phyloP scores from a whole-genome alignment of 495 filamentous ascomycete species.

The Neurospora sp. region DNA sequence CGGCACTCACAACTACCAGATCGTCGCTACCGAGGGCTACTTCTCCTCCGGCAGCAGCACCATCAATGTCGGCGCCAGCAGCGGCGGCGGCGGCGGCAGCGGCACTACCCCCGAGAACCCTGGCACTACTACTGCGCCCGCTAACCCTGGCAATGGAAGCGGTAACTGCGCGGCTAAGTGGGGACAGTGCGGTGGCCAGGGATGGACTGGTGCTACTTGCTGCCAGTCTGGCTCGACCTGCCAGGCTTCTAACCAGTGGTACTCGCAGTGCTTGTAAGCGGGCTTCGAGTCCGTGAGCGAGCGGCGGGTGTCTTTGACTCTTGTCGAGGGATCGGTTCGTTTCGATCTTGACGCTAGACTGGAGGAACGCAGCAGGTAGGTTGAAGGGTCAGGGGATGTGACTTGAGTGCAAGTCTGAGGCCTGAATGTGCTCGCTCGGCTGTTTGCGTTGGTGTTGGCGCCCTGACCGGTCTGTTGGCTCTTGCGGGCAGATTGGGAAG shows the following conservation, averaged over 20 bases:
- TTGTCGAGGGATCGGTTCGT: neutral
- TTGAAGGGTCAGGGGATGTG: neutral
- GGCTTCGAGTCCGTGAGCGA: neutral
- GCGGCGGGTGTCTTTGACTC: neutral
- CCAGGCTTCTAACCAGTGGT: slow-evolving; percentile 34
- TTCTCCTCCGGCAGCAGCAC: slow-evolving; percentile 38
- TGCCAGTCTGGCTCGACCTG: slow-evolving; percentile 37
- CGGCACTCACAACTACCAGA: slow-evolving; percentile 47
- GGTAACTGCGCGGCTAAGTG: slow-evolving; percentile 20
- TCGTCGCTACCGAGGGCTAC: slow-evolving; percentile 50
- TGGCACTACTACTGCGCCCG: neutral
- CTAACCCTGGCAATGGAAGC: neutral
- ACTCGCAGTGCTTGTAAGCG: slow-evolving; percentile 36
- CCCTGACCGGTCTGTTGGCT: neutral
- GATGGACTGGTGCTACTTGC: slow-evolving; percentile 36
- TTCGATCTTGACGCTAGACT: neutral
- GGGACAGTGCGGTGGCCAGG: slow-evolving; percentile 42
- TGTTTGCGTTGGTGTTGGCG: neutral
- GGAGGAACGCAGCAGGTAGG: neutral
- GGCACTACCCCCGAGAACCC: slow-evolving; percentile 1
- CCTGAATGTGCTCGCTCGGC: neutral
- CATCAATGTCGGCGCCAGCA: slow-evolving; percentile 33
- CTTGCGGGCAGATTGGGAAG: neutral
- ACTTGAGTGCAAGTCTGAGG: neutral
- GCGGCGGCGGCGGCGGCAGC: slow-evolving; percentile 1